Evolutionary conservation across 139 green algal genomes (phyloP).

Genomic region (Haematococcus sp.): DNA sequence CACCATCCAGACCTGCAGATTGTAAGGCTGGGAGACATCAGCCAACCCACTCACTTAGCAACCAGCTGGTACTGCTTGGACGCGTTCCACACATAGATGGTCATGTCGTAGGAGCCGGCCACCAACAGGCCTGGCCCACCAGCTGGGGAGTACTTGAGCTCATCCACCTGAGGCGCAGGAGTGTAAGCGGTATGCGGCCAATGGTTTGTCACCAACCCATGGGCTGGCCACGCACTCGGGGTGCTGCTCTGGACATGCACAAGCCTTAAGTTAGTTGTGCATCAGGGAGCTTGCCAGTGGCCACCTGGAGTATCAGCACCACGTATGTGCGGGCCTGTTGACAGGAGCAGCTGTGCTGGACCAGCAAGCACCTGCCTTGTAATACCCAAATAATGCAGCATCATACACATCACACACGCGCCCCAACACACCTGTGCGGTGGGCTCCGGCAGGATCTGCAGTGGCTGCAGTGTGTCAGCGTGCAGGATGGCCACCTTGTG

Average conservation of each 20-base stretch:
- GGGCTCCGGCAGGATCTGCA: constrained; percentile 38
- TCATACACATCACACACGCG: no score
- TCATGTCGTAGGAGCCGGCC: constrained; percentile 40
- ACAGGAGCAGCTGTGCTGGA: no score
- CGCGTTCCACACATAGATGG: constrained; percentile 52
- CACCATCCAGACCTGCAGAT: no score
- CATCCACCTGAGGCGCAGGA: constrained; percentile 16
- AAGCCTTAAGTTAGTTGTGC: no score
- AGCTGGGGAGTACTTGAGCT: constrained; percentile 55
- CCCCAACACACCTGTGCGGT: constrained; percentile 16
- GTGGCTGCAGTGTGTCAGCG: constrained; percentile 41
- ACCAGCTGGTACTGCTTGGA: constrained; percentile 45
- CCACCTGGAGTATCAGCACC: not conserved
- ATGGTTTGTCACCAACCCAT: not conserved
- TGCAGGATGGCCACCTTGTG: constrained; percentile 43
- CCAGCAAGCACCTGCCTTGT: no score
- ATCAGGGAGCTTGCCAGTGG: not conserved
- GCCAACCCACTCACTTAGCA: constrained; percentile 17
- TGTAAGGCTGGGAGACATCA: no score
- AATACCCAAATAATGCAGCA: no score
- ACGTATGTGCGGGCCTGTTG: no score
- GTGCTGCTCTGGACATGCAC: not conserved
- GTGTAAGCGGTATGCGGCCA: not conserved
- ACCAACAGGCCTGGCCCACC: constrained; percentile 43
- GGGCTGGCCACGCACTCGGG: no score